Evolutionary conservation across 1,284 basidiomycete species (phyloP), one percentile per base, ranked within the genome.

Genomic region (Apiotrichum gracile): DNA sequence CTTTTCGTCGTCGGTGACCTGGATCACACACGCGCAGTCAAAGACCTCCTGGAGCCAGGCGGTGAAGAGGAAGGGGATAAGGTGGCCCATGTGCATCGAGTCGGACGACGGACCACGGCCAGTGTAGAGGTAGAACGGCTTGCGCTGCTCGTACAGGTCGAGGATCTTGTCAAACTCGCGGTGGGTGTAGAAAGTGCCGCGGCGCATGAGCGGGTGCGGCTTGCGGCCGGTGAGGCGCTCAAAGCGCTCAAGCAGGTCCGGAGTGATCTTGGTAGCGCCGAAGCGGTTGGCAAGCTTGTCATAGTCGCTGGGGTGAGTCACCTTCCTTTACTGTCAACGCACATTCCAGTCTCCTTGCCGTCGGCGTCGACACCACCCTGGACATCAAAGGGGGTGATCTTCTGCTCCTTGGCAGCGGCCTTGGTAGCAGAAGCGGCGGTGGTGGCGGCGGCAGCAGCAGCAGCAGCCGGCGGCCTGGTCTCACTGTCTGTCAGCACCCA

Each of bases 1-100:
- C 76, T 99, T 99, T 74, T 99, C 96, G 74, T 99, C 96, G 69
- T 99, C 96, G 46, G 94, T 98, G 7, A 98, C 81, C 73, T 98
- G 94, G 50, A 98, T 81, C 50, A 98, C 96, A 34, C 97, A 78
- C 4, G 94, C 92, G 14, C 91, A 90, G 63, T 93, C 83, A 72
- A 98, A 97, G 24, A 96, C 91, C 50, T 96, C 91, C 76, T 98
- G 94, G 56, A 98, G 76, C 91, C 94, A 98, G 70, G 94, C 93
- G 52, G 96, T 97, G 76, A 99, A 97, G 48, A 89, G 82, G 75
- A 99, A 98, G 1, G 94, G 96, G 55, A 97, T 86, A 84, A 96
- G 87, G 72, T 99, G 96, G 24, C 96, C 96, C 58, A 98, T 78
- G 78, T 99, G 96, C 88, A 99, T 91, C 67, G 91, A 96, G 71